Conservation (phyloP, 164 flowering plant species). For the Nymphaea thermarum region DNA sequence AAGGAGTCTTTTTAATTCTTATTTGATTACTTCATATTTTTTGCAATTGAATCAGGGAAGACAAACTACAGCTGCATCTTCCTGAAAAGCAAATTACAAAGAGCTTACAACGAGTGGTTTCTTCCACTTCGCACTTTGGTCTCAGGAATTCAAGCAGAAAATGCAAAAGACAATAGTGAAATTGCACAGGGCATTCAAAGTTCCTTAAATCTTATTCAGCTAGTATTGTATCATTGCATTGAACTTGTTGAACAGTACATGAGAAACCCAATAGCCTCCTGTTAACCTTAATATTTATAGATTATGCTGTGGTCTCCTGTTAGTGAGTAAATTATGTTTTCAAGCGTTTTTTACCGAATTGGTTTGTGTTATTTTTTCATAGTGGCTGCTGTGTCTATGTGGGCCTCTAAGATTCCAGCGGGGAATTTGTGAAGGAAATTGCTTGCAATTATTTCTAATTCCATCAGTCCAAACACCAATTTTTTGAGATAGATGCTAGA, state of each 20-base stretch:
- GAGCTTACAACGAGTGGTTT: slow-evolving; percentile 70
- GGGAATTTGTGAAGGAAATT: too few relatives aligned
- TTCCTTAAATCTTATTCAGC: slow-evolving; percentile 56
- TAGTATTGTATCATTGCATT: slow-evolving; percentile 74
- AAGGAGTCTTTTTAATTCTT: too few relatives aligned
- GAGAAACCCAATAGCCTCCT: slow-evolving; percentile 8
- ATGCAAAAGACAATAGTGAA: slow-evolving; percentile 21
- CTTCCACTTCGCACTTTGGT: slow-evolving; percentile 63
- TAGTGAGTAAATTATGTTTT: too few relatives aligned
- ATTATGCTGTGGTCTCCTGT: background rate
- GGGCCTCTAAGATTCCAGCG: too few relatives aligned
- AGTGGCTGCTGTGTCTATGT: too few relatives aligned
- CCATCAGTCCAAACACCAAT: too few relatives aligned
- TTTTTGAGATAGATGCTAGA: too few relatives aligned
- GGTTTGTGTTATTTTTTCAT: too few relatives aligned
- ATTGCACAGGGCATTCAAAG: slow-evolving; percentile 25
- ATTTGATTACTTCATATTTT: too few relatives aligned
- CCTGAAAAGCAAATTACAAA: slow-evolving; percentile 34
- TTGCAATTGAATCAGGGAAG: slow-evolving; percentile 33
- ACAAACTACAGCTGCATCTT: slow-evolving; percentile 44
- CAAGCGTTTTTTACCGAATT: too few relatives aligned
- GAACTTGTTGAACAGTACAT: slow-evolving; percentile 74
- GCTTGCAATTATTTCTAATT: too few relatives aligned
- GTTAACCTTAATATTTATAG: background rate
- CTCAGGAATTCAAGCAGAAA: slow-evolving; percentile 37